Conservation (phyloP, 192 early-diverging fungal species). For the Entomortierella parvispora region DNA sequence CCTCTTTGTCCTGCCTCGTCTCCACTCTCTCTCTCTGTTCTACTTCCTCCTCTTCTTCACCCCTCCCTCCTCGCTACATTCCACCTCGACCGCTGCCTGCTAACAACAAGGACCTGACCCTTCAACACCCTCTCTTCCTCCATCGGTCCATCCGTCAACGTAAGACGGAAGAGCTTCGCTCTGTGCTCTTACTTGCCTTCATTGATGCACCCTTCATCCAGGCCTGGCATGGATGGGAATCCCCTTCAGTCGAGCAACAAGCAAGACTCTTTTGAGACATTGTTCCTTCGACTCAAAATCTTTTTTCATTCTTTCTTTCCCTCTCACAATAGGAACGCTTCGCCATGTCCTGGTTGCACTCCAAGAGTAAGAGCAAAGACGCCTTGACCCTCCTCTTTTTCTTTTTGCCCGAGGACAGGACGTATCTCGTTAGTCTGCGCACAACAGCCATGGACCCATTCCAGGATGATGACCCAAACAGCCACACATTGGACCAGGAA, state of each 20-base stretch:
- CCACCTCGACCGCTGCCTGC: too few species aligned
- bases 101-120: too few species aligned
- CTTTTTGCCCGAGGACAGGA: background rate
- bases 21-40: conserved; percentile 7
- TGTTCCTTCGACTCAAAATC: background rate
- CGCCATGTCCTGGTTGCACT: conserved; percentile 53
- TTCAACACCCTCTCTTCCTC: too few species aligned
- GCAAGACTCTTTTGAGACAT: background rate
- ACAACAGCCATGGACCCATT: background rate
- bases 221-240: too few species aligned
- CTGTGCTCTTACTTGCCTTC: too few species aligned
- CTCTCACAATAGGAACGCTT: background rate
- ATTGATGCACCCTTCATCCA: too few species aligned
- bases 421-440: background rate
- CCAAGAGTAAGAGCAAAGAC: conserved; percentile 35
- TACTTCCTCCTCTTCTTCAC: background rate
- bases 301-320: background rate
- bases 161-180: too few species aligned
- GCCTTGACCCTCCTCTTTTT: too few species aligned
- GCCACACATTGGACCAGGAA: too few species aligned
- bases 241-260: background rate
- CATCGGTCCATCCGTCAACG: too few species aligned
- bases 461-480: too few species aligned
- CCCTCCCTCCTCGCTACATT: conserved; percentile 1
- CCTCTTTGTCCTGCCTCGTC: conserved; percentile 6